Evolutionary conservation across 1,284 basidiomycete species (phyloP).

Genomic region (Neolentinus lepideus): DNA sequence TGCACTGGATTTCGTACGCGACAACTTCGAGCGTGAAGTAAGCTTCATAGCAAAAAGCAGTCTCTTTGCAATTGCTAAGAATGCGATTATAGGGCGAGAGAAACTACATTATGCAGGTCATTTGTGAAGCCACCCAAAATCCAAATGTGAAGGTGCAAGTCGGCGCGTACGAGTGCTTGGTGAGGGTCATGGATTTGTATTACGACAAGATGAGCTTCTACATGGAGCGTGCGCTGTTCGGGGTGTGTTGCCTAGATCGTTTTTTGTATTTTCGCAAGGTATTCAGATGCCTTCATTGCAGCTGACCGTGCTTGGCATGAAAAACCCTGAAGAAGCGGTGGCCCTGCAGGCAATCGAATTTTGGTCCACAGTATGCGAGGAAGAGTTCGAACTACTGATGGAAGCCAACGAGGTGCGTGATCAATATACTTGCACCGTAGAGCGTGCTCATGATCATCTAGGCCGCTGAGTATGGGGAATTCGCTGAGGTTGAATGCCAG

Average conservation of each 20-base stretch:
- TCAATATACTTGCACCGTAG: neutral
- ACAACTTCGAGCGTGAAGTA: constrained; percentile 97
- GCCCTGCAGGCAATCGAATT: constrained; percentile 98
- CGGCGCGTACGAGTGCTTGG: constrained; percentile 91
- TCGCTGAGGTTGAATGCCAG: constrained; percentile 83
- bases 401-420: constrained; percentile 81
- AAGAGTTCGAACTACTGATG: constrained; percentile 90
- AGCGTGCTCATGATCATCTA: constrained; percentile 21
- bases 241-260: constrained; percentile 47
- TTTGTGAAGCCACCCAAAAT: constrained; percentile 97
- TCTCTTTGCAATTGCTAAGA: neutral
- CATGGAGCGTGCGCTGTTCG: constrained; percentile 98
- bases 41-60: constrained; percentile 13
- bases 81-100: constrained; percentile 77
- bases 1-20: constrained; percentile 95
- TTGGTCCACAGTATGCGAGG: constrained; percentile 99
- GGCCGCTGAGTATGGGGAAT: constrained; percentile 89
- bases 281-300: constrained; percentile 25
- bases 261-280: constrained; percentile 3
- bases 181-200: constrained; percentile 96
- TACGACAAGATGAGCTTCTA: constrained; percentile 99
- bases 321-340: constrained; percentile 85
- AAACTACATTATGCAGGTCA: constrained; percentile 99
- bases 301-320: constrained; percentile 99
- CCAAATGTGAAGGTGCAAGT: constrained; percentile 77